Evolutionary conservation across 495 filamentous ascomycete species (phyloP).

Genomic region (Geopyxis carbonaria): DNA sequence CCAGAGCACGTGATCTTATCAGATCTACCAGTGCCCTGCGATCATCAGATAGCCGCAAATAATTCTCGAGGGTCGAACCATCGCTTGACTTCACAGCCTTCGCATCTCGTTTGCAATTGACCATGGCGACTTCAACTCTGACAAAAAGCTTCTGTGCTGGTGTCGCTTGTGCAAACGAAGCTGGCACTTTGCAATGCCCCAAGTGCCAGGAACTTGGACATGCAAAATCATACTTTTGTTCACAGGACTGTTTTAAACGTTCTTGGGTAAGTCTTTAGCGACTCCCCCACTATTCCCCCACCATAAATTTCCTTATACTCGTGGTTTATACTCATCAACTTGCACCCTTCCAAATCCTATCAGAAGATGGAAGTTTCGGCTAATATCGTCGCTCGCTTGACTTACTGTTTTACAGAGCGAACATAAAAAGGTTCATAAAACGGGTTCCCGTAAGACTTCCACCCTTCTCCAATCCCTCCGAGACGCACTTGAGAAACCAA

Average conservation of each 20-base stretch:
- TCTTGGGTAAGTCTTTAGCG: conserved; percentile 61
- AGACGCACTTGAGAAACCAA: conserved; percentile 47
- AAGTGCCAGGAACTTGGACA: conserved; percentile 81
- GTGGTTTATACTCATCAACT: neutral
- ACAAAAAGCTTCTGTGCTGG: conserved; percentile 59
- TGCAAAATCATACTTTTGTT: conserved; percentile 80
- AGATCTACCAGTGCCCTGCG: too few relatives aligned
- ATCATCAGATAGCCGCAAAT: too few relatives aligned
- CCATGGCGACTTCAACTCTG: conserved; percentile 32
- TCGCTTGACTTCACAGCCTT: too few relatives aligned
- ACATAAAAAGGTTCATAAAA: conserved; percentile 80
- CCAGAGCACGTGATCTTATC: too few relatives aligned
- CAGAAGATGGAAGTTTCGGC: too few relatives aligned
- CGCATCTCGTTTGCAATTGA: too few relatives aligned
- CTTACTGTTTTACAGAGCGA: conserved; percentile 35
- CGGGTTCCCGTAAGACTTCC: conserved; percentile 48
- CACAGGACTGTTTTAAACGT: conserved; percentile 95
- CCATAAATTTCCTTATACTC: neutral
- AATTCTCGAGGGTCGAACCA: too few relatives aligned
- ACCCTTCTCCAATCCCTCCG: conserved; percentile 35
- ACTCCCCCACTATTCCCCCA: neutral
- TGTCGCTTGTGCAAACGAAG: conserved; percentile 64
- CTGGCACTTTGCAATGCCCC: conserved; percentile 74
- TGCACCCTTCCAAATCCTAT: neutral
- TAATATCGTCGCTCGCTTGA: conserved; percentile 17